Base-by-base conservation (phyloP, 1,284 basidiomycete species). In the Bjerkandera adusta region DNA sequence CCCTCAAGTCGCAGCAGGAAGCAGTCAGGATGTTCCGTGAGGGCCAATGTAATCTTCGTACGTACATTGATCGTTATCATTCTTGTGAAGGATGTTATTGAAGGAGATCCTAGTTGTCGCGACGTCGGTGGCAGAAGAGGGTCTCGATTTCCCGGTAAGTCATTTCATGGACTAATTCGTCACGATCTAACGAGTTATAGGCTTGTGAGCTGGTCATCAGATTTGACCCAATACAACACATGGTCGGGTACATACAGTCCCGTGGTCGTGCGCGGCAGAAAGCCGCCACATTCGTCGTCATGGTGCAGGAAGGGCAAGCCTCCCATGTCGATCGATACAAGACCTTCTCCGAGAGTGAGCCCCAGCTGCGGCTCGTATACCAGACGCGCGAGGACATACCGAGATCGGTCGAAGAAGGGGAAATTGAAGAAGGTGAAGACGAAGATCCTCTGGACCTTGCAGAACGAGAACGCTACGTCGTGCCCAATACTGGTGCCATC, bases 71-170 rank as follows among this genome's bases (percentile, higher is more conserved):
- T 7, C 3, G 20, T 37, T 22, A n/a, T 2, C 13, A 24, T 36
- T 35, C 6, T 11, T 44, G 40, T 15, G 43, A 18, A 37, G 21
- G 30, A 36, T 25, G 15, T 29, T 4, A 30, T 13, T 29, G 1
- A 33, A n/a, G n/a, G n/a, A 6, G 25, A 6, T 20, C 16, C 11
- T 35, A 89, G 86, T 93, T 22, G 72, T 93, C 50, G 86, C 89
- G 3, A 93, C 90, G 0, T 83, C 83, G 6, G 89, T 93, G 5
- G 91, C 89, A 1, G 91, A 94, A 67, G 90, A 93, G 68, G 91
- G 90, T 0, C 73, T 93, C 21, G 89, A 93, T 63, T 91, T 93
- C 65, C 86, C 83, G 11, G 85, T 85, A 59, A 43, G 75, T 55
- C 16, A 49, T 20, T 26, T 55, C 45, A 4, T 12, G 48, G 30